Evolutionary conservation across 2,329 filamentous ascomycete species (phyloP).

Genomic region (Microthyrium microscopicum): DNA sequence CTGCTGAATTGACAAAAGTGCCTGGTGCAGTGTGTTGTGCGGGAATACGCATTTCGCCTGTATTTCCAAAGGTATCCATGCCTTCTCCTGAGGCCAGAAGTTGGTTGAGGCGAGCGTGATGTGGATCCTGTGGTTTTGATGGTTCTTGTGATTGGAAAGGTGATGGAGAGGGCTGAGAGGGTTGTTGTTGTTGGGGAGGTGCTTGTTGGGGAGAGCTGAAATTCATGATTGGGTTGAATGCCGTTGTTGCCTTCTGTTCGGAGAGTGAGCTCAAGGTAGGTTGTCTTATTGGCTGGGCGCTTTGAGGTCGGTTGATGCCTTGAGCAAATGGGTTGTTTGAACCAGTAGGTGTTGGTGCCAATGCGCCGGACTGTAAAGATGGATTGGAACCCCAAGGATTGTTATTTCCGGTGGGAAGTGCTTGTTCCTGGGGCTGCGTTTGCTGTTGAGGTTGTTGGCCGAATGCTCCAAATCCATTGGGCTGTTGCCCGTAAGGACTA

Average conservation of each 20-base stretch:
- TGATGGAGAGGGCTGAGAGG: conserved; percentile 19
- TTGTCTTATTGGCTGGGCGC: conserved; percentile 41
- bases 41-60: conserved; percentile 87
- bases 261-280: conserved; percentile 60
- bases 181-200: conserved; percentile 21
- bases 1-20: conserved; percentile 91
- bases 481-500: conserved; percentile 21
- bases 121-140: conserved; percentile 33
- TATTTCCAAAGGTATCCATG: conserved; percentile 93
- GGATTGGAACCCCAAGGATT: conserved; percentile 40
- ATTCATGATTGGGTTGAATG: conserved; percentile 40
- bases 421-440: conserved; percentile 37
- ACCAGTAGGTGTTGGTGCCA: conserved; percentile 75
- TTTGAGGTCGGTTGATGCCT: conserved; percentile 43
- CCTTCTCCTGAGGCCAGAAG: conserved; percentile 78
- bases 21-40: conserved; percentile 93
- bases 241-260: conserved; percentile 64
- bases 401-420: conserved; percentile 28
- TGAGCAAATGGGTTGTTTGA: conserved; percentile 95
- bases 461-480: conserved; percentile 17
- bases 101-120: conserved; percentile 62
- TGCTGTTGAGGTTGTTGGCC: conserved; percentile 26
- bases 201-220: conserved; percentile 25
- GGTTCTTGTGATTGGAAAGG: conserved; percentile 26
- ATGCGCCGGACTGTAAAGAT: conserved; percentile 21